A percentile compares a stretch with the other conserved stretches of the same genome.
phyloP scores from a whole-genome alignment of 1,284 basidiomycete genomes.

The Marasmius fiardii region DNA sequence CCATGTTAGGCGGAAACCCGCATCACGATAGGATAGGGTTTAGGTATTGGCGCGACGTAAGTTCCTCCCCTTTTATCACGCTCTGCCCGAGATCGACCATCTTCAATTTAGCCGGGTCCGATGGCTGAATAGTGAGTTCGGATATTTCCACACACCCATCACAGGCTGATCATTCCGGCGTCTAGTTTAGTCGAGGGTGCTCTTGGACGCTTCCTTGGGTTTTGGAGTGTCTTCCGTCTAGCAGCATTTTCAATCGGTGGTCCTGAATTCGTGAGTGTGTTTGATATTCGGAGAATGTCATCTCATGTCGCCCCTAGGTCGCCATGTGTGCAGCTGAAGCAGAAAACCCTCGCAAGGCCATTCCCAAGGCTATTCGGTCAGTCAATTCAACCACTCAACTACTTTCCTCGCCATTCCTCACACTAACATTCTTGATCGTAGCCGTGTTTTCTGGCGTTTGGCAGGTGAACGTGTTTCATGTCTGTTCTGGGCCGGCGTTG shows the following conservation, averaged over 20 bases:
- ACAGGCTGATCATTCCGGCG: neutral
- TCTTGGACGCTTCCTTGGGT: constrained; percentile 18
- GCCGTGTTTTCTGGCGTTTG: constrained; percentile 15
- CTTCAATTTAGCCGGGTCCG: constrained; percentile 7
- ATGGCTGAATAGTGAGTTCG: constrained; percentile 14
- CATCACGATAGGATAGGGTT: constrained; percentile 40
- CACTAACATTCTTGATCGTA: neutral
- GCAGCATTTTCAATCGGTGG: constrained; percentile 53
- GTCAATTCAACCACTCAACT: constrained; percentile 52
- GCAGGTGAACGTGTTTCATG: constrained; percentile 3
- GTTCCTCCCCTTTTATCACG: neutral
- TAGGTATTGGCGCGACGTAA: constrained; percentile 33
- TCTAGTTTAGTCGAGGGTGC: constrained; percentile 12
- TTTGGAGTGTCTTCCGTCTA: constrained; percentile 31
- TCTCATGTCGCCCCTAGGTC: constrained; percentile 1
- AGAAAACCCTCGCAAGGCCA: constrained; percentile 41
- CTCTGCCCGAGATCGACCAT: neutral
- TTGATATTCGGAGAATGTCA: neutral
- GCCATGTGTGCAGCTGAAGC: constrained; percentile 45
- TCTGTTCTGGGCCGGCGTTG: neutral
- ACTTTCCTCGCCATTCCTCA: constrained; percentile 17
- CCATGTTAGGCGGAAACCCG: constrained; percentile 47
- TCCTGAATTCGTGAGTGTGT: constrained; percentile 43
- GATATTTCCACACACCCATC: neutral
- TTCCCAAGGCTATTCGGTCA: constrained; percentile 52